Evolutionary conservation across 106 monocot genomes (phyloP).

Genomic region (Phalaenopsis aphrodite): DNA sequence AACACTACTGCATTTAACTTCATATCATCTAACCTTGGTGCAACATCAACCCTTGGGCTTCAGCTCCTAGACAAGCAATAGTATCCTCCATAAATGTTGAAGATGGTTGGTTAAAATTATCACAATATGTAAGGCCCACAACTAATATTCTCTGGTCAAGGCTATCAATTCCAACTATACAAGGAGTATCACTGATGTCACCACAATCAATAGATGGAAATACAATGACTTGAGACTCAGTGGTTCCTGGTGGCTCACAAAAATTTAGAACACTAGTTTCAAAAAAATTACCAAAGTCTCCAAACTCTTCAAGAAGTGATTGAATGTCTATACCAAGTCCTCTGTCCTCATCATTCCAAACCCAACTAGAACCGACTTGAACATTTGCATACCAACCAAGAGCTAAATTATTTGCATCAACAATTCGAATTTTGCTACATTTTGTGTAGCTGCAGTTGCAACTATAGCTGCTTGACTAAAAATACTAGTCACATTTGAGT

Average conservation of each 20-base stretch:
- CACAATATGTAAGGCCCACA: slow-evolving; percentile 42
- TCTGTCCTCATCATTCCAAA: slow-evolving; percentile 54
- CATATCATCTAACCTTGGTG: too few relatives aligned
- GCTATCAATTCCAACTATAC: slow-evolving; percentile 32
- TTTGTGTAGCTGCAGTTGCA: slow-evolving; percentile 20
- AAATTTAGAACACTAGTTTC: slow-evolving; percentile 55
- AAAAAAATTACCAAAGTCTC: slow-evolving; percentile 88
- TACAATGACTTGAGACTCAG: slow-evolving; percentile 56
- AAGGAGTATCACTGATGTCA: slow-evolving; percentile 43
- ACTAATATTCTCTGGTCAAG: slow-evolving; percentile 55
- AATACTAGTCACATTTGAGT: slow-evolving; percentile 30
- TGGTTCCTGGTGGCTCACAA: slow-evolving; percentile 96
- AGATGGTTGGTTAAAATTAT: slow-evolving; percentile 32
- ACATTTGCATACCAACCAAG: slow-evolving; percentile 16
- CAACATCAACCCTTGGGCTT: too few relatives aligned
- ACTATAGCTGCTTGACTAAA: slow-evolving; percentile 44
- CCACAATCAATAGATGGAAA: slow-evolving; percentile 51
- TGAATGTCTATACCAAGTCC: slow-evolving; percentile 58
- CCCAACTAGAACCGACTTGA: slow-evolving; percentile 45
- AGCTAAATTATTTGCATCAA: slow-evolving; percentile 38
- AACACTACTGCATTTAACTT: too few relatives aligned
- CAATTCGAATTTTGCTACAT: slow-evolving; percentile 28
- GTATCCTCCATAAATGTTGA: slow-evolving; percentile 26
- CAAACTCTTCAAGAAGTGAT: slow-evolving; percentile 63
- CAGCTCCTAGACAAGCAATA: slow-evolving; percentile 8